Conservation (phyloP, 2,329 filamentous ascomycete species). For the Aspergillus sp. region DNA sequence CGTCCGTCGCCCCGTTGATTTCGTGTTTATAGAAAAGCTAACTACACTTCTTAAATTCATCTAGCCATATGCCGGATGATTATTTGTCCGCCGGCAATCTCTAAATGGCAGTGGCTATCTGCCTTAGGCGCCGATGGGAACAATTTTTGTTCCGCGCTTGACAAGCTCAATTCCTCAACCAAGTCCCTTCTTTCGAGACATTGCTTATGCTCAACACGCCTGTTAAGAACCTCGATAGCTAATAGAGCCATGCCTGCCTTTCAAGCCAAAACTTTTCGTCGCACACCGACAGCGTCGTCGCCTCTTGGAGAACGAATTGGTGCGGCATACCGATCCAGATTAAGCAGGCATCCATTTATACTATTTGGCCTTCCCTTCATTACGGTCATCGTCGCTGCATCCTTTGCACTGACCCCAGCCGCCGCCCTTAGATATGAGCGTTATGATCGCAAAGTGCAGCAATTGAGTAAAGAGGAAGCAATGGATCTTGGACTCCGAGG, state of each 20-base stretch:
- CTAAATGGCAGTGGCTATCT: background rate
- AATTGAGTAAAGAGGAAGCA: constrained; percentile 78
- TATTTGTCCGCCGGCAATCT: background rate
- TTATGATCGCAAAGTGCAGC: constrained; percentile 81
- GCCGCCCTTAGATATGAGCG: constrained; percentile 91
- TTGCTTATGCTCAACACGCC: background rate
- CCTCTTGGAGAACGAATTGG: constrained; percentile 63
- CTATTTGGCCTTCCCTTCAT: constrained; percentile 94
- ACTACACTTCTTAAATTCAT: background rate
- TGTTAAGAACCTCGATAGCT: background rate
- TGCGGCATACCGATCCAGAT: constrained; percentile 65
- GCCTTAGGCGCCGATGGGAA: background rate
- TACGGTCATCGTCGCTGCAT: constrained; percentile 78
- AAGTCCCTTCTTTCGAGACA: background rate
- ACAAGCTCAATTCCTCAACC: background rate
- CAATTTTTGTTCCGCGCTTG: background rate
- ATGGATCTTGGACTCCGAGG: constrained; percentile 66
- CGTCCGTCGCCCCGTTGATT: background rate
- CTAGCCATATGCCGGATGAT: background rate
- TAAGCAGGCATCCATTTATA: constrained; percentile 76
- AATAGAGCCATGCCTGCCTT: constrained; percentile 53
- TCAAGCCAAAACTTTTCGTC: constrained; percentile 63
- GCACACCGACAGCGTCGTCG: constrained; percentile 40
- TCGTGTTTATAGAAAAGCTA: background rate
- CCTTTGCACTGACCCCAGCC: constrained; percentile 89